Evolutionary conservation across 768 basidiomycete species (phyloP), one percentile per base, ranked within the genome.

Genomic region (Lactifluus echinatus): DNA sequence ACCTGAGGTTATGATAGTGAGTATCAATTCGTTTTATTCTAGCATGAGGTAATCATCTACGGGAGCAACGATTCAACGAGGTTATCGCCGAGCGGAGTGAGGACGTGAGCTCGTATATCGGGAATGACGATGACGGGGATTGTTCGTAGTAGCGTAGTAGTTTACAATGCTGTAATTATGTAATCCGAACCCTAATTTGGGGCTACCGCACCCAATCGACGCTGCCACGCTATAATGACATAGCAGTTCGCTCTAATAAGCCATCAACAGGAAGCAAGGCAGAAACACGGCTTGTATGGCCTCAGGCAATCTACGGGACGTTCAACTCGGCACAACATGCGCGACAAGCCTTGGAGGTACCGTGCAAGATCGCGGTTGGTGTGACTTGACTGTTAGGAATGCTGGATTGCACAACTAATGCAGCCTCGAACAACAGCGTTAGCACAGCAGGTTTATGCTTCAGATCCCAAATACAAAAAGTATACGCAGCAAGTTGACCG

Each of bases 391-490:
- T 21, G 43, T 50, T 36, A 34, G 15, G 11, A 2, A 14, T 29
- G 24, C 40, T 21, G 21, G 31, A 15, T 11, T 44, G 15, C 52
- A 34, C 29, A 36, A 10, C 52, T 54, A 28, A 62, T 45, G 49
- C 28, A 29, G 4, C 14, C 34, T 33, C 58, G 23, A 45, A 55
- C 37, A n/a, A 49, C 48, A 82, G 81, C 74, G 56, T 73, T 77
- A 11, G 72, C 77, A 31, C 76, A 79, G 37, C 81, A 81, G 54
- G 67, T 74, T 14, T 83, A 83, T 65, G 79, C 82, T 26, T 80
- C 84, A 8, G 94, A 98, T 74, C 88, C 91, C 14, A 94, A 93
- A 69, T 96, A 84, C 75, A 92, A 89, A 75, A 96, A 96, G 72
- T 97, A 93, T 72, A 76, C 85, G 0, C 84, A 87, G 54, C 89